Base-by-base conservation (phyloP, 1,284 basidiomycete species). In the Stygiomarasmius scandens region DNA sequence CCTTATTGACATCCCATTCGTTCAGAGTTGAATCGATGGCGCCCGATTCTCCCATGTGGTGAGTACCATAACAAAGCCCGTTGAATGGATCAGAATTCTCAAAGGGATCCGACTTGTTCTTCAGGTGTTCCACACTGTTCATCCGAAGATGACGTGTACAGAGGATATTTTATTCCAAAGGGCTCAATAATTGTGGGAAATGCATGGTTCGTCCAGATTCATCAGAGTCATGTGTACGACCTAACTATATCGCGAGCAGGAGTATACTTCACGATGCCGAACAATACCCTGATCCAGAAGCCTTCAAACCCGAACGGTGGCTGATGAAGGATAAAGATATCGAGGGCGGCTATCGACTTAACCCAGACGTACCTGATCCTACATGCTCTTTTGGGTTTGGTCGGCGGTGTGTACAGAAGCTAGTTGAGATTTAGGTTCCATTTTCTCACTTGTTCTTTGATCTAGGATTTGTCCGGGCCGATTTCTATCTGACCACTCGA, bases 131-230 rank as follows among this genome's bases (percentile, higher is more conserved):
- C 52, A 53, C 25, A 44, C 52, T 8, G 41, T 41, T 16, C 52
- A 20, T 44, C 52, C 14, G 43, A 53, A 20, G 52, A 53, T n/a
- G 58, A 59, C 41, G 27, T 50, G 8, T 52, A 59, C 29, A 47
- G 19, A 12, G 58, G 58, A 20, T 52, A 55, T 19, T 29, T 20
- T 20, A 55, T 59, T 16, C 58, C 58, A 9, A 46, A 38, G 23
- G 58, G 58, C n/a, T 32, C 45, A 12, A 59, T 46, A 16, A 19
- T 59, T 9, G 12, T 55, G 16, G 32, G 47, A 11, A 55, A 55
- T 47, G 53, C 53, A 10, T 54, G 53, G 58, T 59, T 32, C 29
- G 29, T 32, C n/a, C n/a, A n/a, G n/a, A n/a, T n/a, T n/a, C n/a
- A n/a, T n/a, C n/a, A n/a, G n/a, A n/a, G n/a, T n/a, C n/a, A n/a